phyloP scores from a whole-genome alignment of 202 grass and related monocot species.

The Musa balbisiana region DNA sequence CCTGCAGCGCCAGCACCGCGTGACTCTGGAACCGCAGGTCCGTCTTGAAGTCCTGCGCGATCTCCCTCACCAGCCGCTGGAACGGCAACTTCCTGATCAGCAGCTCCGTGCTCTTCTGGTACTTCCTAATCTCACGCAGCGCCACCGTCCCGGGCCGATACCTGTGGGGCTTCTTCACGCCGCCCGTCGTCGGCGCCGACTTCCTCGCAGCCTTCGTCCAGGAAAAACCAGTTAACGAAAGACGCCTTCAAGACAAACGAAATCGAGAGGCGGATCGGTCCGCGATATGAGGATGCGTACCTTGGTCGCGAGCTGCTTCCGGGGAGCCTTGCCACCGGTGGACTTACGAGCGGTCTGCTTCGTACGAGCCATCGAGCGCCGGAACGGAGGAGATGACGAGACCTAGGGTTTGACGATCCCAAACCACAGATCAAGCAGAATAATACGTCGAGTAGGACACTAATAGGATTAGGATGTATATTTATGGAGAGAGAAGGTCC shows the following conservation, averaged over 20 bases:
- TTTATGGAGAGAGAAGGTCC: too few relatives aligned
- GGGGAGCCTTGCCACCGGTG: not conserved
- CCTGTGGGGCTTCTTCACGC: not conserved
- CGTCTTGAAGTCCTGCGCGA: slow-evolving; percentile 71
- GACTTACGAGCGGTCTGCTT: too few relatives aligned
- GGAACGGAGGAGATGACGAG: not conserved
- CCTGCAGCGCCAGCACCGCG: slow-evolving; percentile 25
- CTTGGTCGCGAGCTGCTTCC: not conserved
- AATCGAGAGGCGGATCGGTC: not conserved
- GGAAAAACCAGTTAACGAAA: not conserved
- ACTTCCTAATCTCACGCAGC: slow-evolving; percentile 29
- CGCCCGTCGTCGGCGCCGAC: slow-evolving; percentile 1
- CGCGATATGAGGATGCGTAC: not conserved
- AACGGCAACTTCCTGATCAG: slow-evolving; percentile 63
- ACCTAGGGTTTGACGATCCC: not conserved
- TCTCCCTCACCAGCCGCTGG: slow-evolving; percentile 62
- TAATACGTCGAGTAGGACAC: too few relatives aligned
- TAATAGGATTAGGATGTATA: too few relatives aligned
- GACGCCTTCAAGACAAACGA: not conserved
- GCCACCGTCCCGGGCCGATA: not conserved
- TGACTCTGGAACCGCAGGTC: slow-evolving; percentile 65
- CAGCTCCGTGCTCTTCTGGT: slow-evolving; percentile 73
- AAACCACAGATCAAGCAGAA: too few relatives aligned
- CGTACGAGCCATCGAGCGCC: not conserved
- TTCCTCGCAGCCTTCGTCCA: not conserved